Conservation (phyloP, 1,284 basidiomycete genomes). For the Leccinum griseonigrum region DNA sequence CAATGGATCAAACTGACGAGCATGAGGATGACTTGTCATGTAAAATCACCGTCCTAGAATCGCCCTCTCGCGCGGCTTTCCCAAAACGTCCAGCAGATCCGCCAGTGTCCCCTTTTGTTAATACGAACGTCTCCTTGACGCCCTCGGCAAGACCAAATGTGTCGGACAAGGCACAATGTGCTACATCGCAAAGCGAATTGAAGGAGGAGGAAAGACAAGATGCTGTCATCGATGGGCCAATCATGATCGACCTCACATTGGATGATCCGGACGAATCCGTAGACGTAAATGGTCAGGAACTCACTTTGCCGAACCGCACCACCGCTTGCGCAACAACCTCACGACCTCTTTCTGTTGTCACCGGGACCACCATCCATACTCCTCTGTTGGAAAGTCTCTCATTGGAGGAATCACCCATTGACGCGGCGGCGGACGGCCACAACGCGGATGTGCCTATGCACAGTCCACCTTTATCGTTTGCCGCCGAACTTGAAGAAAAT, state of each 20-base stretch:
- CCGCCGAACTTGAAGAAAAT: constrained; percentile 9
- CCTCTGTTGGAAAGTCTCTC: constrained; percentile 24
- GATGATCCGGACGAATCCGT: constrained; percentile 27
- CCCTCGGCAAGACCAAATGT: neutral
- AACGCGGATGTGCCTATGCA: constrained; percentile 24
- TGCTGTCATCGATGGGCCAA: constrained; percentile 14
- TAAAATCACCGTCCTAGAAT: neutral
- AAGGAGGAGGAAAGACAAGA: constrained; percentile 3
- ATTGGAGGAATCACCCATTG: constrained; percentile 19
- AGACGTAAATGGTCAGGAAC: constrained; percentile 9
- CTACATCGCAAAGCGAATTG: neutral
- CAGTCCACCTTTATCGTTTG: constrained; percentile 12
- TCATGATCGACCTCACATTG: constrained; percentile 30
- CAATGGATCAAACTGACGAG: neutral
- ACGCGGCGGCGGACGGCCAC: constrained; percentile 1
- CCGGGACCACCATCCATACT: constrained; percentile 14
- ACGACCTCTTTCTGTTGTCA: constrained; percentile 7
- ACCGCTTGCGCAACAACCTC: constrained; percentile 3
- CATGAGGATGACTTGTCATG: neutral
- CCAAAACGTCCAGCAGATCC: neutral
- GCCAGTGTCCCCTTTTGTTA: neutral
- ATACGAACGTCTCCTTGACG: neutral
- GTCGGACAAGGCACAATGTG: constrained; percentile 1
- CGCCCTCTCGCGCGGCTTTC: neutral
- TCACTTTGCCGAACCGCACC: constrained; percentile 10